Evolutionary conservation across 768 basidiomycete species (phyloP), one percentile per base, ranked within the genome.

Genomic region (Lactifluus rugatus): DNA sequence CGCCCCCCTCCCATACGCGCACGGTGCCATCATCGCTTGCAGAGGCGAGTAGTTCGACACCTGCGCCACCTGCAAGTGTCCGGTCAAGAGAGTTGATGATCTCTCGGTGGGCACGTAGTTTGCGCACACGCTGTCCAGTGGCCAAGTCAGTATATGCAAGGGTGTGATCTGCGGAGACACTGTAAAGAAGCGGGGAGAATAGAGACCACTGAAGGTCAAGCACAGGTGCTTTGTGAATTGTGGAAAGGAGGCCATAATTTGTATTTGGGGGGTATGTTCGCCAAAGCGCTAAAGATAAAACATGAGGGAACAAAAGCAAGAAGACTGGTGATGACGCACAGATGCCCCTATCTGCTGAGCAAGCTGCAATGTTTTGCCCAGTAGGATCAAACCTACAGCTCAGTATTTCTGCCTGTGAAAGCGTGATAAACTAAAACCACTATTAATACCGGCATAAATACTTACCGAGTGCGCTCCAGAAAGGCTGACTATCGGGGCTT

Each of bases 11-110:
- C 93, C 93, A 99, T 3, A 97, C 76, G 54, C 88, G 81, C 17
- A 97, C 91, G 0, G 85, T 85, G 2, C 93, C 92, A 66, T 99
- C 96, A 68, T 98, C 96, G 19, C 87, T 86, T 16, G 86, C 95
- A 1, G 89, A 93, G 5, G 82, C 86, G 8, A 98, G 68, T 21
- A 99, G 79, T 66, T 97, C 95, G 25, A 81, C 75, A 6, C 93
- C 94, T 1, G 87, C 79, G 1, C 90, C 93, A 25, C 83, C 82
- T 2, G 88, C 89, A 69, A 92, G 79, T 23, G 90, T 91, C 60
- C 92, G 77, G 71, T 96, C 92, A 19, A 99, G 75, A 2, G 83
- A 72, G 69, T 99, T 98, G 72, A 97, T 84, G 58, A 97, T 88
- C 50, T 89, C 94, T 58, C 84, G 82, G 70, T 97, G 95, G 0